Evolutionary conservation across 1,284 basidiomycete species (phyloP).

Genomic region (Testicularia cyperi): DNA sequence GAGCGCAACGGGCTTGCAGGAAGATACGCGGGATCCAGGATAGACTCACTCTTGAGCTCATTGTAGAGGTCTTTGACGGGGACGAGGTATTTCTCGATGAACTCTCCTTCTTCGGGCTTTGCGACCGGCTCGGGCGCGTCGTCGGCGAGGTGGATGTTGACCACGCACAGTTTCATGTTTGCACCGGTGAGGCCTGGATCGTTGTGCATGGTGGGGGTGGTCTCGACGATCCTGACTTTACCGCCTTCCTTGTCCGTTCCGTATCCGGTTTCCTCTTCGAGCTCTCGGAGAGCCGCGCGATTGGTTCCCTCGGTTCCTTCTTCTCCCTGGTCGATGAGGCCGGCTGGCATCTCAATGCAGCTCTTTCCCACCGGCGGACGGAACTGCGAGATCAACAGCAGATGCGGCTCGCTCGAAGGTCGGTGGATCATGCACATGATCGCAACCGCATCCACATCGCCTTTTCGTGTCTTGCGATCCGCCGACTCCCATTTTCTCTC

Average conservation of each 20-base stretch:
- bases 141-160: conserved; percentile 49
- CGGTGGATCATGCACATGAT: conserved; percentile 55
- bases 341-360: conserved; percentile 59
- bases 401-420: conserved; percentile 38
- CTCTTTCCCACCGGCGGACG: conserved; percentile 44
- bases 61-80: conserved; percentile 43
- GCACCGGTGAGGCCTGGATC: conserved; percentile 53
- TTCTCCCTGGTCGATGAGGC: conserved; percentile 56
- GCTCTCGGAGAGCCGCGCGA: conserved; percentile 51
- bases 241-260: conserved; percentile 43
- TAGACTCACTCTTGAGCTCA: conserved; percentile 40
- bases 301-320: conserved; percentile 49
- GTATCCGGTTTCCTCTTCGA: conserved; percentile 59
- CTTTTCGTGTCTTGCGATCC: conserved; percentile 53
- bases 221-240: conserved; percentile 36
- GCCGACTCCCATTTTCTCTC: conserved; percentile 57
- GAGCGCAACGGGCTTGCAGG: neutral
- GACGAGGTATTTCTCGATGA: conserved; percentile 55
- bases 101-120: conserved; percentile 57
- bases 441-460: conserved; percentile 57
- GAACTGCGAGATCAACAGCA: conserved; percentile 55
- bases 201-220: conserved; percentile 47
- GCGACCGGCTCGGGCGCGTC: conserved; percentile 54
- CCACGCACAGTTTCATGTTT: conserved; percentile 54
- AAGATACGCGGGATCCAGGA: neutral